These are phyloP conservation scores for Fistulinella prunicolor DNA, from an alignment of 768 basidiomycete genomes.

Conservation along the genomic window DNA sequence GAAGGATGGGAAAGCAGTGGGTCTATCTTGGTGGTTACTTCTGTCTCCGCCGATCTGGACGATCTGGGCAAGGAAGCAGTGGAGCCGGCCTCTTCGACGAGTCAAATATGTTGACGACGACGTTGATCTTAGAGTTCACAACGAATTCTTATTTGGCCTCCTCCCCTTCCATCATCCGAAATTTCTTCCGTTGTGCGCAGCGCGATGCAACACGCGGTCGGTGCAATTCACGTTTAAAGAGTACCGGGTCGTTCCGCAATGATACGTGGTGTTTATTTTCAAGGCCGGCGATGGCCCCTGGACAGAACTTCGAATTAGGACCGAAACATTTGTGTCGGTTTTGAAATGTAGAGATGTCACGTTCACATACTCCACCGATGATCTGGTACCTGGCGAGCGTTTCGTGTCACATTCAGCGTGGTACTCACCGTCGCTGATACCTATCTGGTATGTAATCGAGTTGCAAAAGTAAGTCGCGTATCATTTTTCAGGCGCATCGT, in stretches of 20 bases:
- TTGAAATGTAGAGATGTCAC: neutral
- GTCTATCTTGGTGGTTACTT: neutral
- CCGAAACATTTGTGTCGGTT: neutral
- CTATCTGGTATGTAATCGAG: too few relatives aligned
- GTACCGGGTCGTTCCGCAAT: neutral
- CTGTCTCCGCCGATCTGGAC: neutral
- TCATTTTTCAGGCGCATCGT: too few relatives aligned
- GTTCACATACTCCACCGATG: neutral
- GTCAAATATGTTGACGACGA: neutral
- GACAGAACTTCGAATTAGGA: neutral
- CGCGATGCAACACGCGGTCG: neutral
- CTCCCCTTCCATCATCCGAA: too few relatives aligned
- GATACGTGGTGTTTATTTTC: neutral
- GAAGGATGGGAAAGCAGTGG: slow-evolving; percentile 22
- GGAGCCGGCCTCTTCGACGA: neutral
- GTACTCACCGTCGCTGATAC: too few relatives aligned
- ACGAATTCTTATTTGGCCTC: neutral
- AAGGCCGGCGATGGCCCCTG: neutral
- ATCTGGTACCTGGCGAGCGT: neutral
- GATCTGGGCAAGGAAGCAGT: neutral
- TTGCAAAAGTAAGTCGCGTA: too few relatives aligned
- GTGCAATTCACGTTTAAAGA: neutral
- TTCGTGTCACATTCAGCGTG: too few relatives aligned
- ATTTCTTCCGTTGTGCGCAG: too few relatives aligned
- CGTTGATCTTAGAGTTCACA: neutral